Evolutionary conservation across 192 early-diverging fungal species (phyloP).

Genomic region (Oehlia diaphana): DNA sequence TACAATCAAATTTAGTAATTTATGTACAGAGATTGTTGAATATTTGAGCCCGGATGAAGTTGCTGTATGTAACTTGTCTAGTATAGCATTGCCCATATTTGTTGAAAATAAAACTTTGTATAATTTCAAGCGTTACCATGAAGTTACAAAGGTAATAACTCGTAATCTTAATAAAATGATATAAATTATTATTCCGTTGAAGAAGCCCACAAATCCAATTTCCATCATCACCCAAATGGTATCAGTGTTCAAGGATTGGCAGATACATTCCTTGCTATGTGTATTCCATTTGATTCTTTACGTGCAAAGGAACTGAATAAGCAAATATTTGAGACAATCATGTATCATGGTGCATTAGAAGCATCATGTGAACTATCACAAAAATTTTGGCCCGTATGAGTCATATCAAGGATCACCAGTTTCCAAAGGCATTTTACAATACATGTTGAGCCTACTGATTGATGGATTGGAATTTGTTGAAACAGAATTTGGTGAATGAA

Average conservation of each 20-base stretch:
- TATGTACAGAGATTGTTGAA: conserved; percentile 98
- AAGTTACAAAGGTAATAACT: conserved; percentile 85
- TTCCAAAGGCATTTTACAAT: conserved; percentile 88
- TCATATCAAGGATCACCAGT: conserved; percentile 87
- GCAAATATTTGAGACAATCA: conserved; percentile 94
- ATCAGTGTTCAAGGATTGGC: conserved; percentile 90
- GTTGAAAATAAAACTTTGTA: conserved; percentile 64
- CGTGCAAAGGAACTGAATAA: conserved; percentile 82
- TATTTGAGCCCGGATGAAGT: conserved; percentile 95
- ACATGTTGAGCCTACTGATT: conserved; percentile 71
- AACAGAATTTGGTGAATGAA: conserved; percentile 83
- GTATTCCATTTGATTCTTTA: conserved; percentile 88
- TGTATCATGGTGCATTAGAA: conserved; percentile 93
- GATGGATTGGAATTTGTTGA: conserved; percentile 89
- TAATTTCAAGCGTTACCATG: conserved; percentile 84
- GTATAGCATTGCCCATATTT: conserved; percentile 88
- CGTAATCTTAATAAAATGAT: conserved; percentile 96
- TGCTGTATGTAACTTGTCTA: conserved; percentile 97
- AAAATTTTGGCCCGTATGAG: conserved; percentile 75
- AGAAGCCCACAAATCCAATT: conserved; percentile 86
- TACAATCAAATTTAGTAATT: conserved; percentile 97
- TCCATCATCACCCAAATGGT: conserved; percentile 95
- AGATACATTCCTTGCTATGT: conserved; percentile 94
- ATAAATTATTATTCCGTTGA: conserved; percentile 94
- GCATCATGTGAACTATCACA: conserved; percentile 89